Evolutionary conservation across 1,284 basidiomycete species (phyloP).

Genomic region (Fistulina hepatica): DNA sequence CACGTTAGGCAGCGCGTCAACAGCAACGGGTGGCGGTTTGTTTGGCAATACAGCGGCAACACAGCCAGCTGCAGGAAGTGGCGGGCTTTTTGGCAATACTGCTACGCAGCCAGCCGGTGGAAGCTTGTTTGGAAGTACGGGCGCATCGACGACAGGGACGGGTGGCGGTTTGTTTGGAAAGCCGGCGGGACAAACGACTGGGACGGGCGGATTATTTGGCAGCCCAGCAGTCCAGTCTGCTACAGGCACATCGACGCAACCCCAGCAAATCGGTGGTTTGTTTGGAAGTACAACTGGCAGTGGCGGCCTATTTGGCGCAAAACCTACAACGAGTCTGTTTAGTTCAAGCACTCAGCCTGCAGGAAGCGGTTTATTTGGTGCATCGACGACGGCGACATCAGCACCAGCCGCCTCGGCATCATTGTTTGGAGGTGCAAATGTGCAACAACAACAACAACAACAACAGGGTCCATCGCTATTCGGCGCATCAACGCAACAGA

Average conservation of each 20-base stretch:
- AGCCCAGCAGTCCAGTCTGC: too few relatives aligned
- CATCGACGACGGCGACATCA: conserved; percentile 7
- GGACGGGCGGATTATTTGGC: too few relatives aligned
- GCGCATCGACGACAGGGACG: conserved; percentile 3
- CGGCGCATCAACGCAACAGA: conserved; percentile 13
- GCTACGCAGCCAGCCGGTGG: conserved; percentile 13
- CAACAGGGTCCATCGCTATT: conserved; percentile 4
- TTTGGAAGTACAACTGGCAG: conserved; percentile 10
- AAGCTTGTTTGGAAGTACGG: conserved; percentile 18
- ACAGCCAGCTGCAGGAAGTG: conserved; percentile 7
- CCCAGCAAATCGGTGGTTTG: too few relatives aligned
- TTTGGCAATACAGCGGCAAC: conserved; percentile 21
- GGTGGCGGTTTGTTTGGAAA: conserved; percentile 5
- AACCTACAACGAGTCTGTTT: conserved; percentile 14
- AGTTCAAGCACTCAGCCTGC: conserved; percentile 14
- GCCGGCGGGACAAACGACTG: too few relatives aligned
- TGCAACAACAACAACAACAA: conserved; percentile 10
- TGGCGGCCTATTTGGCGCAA: conserved; percentile 10
- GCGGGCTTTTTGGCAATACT: conserved; percentile 11
- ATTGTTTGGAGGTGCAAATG: conserved; percentile 1
- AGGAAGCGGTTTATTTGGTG: conserved; percentile 17
- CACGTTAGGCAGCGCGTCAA: background rate
- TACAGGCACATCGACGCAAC: too few relatives aligned
- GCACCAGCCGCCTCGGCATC: conserved; percentile 15
- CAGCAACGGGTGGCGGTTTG: conserved; percentile 19